Conservation (phyloP, 1,284 basidiomycete species). For the Phaffia rhodozyma region DNA sequence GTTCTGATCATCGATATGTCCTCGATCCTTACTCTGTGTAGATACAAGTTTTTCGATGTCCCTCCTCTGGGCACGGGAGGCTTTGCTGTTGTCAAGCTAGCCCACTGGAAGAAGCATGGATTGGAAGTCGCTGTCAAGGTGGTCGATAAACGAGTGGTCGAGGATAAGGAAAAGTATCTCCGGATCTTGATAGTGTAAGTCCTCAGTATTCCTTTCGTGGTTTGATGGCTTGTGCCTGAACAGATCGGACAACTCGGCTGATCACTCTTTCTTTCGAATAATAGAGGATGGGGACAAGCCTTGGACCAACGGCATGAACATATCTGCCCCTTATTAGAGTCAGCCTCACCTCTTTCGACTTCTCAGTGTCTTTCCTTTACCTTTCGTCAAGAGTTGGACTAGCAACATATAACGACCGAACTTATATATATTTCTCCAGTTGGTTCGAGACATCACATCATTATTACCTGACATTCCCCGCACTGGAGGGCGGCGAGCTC, state of each 20-base stretch:
- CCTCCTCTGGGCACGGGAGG: constrained; percentile 16
- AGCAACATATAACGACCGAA: background rate
- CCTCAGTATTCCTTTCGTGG: background rate
- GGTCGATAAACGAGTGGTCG: constrained; percentile 7
- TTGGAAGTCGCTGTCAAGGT: constrained; percentile 15
- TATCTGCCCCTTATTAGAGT: constrained; percentile 16
- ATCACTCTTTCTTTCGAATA: background rate
- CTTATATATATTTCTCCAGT: background rate
- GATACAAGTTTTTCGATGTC: constrained; percentile 15
- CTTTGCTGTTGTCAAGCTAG: constrained; percentile 13
- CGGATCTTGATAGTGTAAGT: constrained; percentile 7
- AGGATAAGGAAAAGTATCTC: constrained; percentile 16
- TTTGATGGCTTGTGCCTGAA: background rate
- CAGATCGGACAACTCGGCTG: background rate
- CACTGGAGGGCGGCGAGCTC: constrained; percentile 11
- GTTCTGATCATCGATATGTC: background rate
- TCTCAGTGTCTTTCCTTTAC: background rate
- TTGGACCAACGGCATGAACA: constrained; percentile 13
- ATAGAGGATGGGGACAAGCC: constrained; percentile 14
- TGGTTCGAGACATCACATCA: constrained; percentile 17
- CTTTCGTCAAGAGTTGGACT: background rate
- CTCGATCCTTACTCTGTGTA: background rate
- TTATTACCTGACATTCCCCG: constrained; percentile 18
- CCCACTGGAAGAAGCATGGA: constrained; percentile 10
- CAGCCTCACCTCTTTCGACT: background rate